Conservation (phyloP, 371 early-diverging fungal species). For the Syncephalastrum racemosum region DNA sequence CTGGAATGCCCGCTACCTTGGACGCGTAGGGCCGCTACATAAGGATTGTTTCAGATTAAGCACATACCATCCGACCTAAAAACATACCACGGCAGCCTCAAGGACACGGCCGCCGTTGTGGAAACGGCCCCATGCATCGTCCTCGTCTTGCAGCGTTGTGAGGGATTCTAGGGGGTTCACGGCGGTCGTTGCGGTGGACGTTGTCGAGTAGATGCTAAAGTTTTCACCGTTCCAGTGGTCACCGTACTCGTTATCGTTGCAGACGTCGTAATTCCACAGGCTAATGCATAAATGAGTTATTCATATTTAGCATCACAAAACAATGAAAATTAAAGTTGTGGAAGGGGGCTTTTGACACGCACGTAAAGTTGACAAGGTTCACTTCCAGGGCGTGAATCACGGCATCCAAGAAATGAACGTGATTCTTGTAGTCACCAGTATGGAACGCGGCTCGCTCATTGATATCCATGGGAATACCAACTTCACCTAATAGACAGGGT, state of each 20-base stretch:
- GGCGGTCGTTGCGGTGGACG: too few relatives aligned
- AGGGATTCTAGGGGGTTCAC: too few relatives aligned
- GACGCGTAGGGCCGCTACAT: conserved; percentile 75
- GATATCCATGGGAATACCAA: conserved; percentile 87
- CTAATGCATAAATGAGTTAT: conserved; percentile 33
- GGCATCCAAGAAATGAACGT: conserved; percentile 74
- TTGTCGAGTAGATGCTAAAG: conserved; percentile 71
- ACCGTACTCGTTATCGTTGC: conserved; percentile 74
- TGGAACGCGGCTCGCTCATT: conserved; percentile 67
- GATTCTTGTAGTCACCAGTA: conserved; percentile 69
- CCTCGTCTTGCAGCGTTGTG: conserved; percentile 1
- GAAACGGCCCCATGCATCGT: conserved; percentile 21
- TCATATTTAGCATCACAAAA: background rate
- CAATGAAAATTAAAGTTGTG: background rate
- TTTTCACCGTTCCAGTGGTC: conserved; percentile 93
- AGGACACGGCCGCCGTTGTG: conserved; percentile 80
- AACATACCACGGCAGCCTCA: conserved; percentile 70
- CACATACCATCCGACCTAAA: conserved; percentile 2
- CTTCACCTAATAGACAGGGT: conserved; percentile 77
- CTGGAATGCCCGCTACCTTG: conserved; percentile 74
- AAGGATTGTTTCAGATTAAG: background rate
- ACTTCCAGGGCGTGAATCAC: conserved; percentile 72
- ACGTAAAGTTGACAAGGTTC: conserved; percentile 76
- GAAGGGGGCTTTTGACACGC: conserved; percentile 12
- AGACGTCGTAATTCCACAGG: conserved; percentile 83